Percentiles rank a stretch among this genome's conserved stretches.
Conservation (phyloP, 176 grass and related monocot species). For the Rhipidocladum racemiflorum region DNA sequence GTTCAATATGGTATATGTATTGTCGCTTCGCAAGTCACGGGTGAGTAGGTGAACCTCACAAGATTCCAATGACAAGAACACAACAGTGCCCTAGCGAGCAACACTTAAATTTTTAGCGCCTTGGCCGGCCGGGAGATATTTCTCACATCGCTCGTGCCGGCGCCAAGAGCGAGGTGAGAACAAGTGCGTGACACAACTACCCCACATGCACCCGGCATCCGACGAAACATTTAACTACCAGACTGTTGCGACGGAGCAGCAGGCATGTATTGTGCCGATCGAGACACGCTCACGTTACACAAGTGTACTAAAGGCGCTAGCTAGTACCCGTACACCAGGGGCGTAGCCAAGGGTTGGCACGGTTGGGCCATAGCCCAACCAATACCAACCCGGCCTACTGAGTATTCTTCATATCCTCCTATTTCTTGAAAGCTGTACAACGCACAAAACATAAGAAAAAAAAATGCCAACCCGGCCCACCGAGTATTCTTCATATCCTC, state of each 20-base stretch:
- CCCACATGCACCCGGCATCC: not conserved
- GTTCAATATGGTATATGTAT: not conserved
- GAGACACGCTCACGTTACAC: not conserved
- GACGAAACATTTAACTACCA: slow-evolving; percentile 15
- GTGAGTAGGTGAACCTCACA: not conserved
- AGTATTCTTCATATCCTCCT: no score
- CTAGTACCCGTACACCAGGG: not conserved
- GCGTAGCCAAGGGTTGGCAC: no score
- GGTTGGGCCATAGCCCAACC: no score
- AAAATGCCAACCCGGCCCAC: no score
- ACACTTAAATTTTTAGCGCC: not conserved
- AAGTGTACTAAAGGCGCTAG: not conserved
- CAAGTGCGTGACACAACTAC: not conserved
- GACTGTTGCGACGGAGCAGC: slow-evolving; percentile 3
- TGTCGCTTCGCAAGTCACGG: not conserved
- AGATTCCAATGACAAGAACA: not conserved
- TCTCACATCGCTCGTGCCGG: not conserved
- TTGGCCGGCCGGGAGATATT: not conserved
- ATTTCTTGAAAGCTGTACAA: no score
- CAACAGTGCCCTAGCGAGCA: not conserved
- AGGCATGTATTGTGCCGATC: not conserved
- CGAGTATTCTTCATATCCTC: no score
- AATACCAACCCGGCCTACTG: no score
- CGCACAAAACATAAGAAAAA: no score
- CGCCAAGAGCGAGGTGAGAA: no score